These are phyloP conservation scores for Lantana camara DNA, from an alignment of 257 asterid species.

Conservation along the genomic window DNA sequence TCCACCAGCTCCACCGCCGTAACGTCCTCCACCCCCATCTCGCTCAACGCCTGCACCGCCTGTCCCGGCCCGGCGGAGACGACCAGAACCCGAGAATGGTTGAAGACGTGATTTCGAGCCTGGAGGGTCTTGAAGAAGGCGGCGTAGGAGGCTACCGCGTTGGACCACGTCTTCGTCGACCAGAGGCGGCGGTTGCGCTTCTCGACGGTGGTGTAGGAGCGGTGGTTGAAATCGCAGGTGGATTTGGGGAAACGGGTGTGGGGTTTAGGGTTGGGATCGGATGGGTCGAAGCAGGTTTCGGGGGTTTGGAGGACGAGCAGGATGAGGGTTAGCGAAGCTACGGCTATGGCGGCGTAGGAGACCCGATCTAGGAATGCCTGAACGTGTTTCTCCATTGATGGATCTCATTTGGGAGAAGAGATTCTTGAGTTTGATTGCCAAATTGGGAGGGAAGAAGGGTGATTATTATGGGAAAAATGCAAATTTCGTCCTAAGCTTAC, in stretches of 20 bases:
- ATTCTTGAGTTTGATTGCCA: conserved; percentile 4
- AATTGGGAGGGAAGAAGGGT: not conserved
- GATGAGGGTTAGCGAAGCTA: conserved; percentile 63
- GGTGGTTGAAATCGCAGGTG: conserved; percentile 79
- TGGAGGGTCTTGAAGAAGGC: conserved; percentile 52
- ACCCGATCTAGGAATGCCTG: conserved; percentile 61
- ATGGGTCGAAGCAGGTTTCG: conserved; percentile 58
- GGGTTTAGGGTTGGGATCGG: conserved; percentile 53
- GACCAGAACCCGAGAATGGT: conserved; percentile 56
- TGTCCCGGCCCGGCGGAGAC: conserved; percentile 95
- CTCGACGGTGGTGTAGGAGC: conserved; percentile 53
- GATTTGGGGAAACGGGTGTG: conserved; percentile 70
- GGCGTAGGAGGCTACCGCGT: conserved; percentile 57
- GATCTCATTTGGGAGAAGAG: conserved; percentile 21
- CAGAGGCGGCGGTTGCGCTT: conserved; percentile 76
- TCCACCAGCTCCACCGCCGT: conserved; percentile 80
- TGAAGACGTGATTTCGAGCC: conserved; percentile 41
- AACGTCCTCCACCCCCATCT: conserved; percentile 64
- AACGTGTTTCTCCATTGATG: conserved; percentile 76
- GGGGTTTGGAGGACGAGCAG: conserved; percentile 64
- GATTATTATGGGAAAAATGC: no score
- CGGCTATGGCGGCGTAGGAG: conserved; percentile 54
- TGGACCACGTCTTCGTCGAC: conserved; percentile 77
- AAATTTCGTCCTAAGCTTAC: no score
- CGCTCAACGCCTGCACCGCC: conserved; percentile 62